Conservation (phyloP, 1,139 yeast species). For the Protomyces inouyei region DNA sequence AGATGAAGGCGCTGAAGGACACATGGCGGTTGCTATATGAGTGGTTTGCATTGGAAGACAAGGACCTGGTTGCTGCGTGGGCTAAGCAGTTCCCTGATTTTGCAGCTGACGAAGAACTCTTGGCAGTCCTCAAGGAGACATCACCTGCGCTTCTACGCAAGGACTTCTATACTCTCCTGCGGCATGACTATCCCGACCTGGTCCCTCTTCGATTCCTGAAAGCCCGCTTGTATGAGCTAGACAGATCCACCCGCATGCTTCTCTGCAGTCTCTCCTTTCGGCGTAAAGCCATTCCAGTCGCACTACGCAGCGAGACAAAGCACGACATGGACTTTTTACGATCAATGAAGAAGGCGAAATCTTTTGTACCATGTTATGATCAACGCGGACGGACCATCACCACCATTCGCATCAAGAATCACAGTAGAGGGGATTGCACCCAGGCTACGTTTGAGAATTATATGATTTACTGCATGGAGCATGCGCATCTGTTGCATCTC, state of each 20-base stretch:
- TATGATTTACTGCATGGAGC: slow-evolving; percentile 20
- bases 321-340: slow-evolving; percentile 10
- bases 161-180: slow-evolving; percentile 10
- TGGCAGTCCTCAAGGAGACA: background rate
- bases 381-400: slow-evolving; percentile 20
- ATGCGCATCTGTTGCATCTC: slow-evolving; percentile 16
- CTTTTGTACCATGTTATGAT: slow-evolving; percentile 26
- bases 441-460: slow-evolving; percentile 19
- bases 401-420: slow-evolving; percentile 10
- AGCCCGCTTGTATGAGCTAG: slow-evolving; percentile 18
- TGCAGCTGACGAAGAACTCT: background rate
- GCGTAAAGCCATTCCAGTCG: slow-evolving; percentile 6
- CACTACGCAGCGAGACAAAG: slow-evolving; percentile 14
- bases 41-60: background rate
- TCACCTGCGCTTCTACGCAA: slow-evolving; percentile 5
- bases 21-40: background rate
- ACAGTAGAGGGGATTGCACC: slow-evolving; percentile 17
- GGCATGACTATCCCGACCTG: slow-evolving; percentile 22
- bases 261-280: slow-evolving; percentile 9
- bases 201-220: slow-evolving; percentile 21
- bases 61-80: background rate
- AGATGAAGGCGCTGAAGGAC: background rate
- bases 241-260: slow-evolving; percentile 16
- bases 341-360: slow-evolving; percentile 15
- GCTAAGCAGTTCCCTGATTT: background rate